Evolutionary conservation across 805 yeast species (phyloP), one percentile per base, ranked within the genome.

Genomic region (Ogataea glucozyma): DNA sequence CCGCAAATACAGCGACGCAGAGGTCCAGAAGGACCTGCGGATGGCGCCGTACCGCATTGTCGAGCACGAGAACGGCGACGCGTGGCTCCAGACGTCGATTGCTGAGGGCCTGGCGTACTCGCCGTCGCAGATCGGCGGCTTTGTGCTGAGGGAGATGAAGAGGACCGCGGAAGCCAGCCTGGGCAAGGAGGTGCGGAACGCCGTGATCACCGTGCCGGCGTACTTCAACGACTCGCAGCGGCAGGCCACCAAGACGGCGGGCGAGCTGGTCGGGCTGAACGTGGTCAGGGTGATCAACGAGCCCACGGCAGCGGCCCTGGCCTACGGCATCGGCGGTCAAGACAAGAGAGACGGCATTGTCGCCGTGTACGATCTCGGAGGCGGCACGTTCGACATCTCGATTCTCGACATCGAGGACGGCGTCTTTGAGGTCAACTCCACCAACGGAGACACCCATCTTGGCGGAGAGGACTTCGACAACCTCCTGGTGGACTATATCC

Each of bases 361-460:
- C 54, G 97, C 97, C 40, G 97, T 89, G 49, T 89, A 88, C 75
- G 97, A 89, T 75, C 77, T 89, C 57, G 97, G 97, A 74, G 97
- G 97, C 62, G 97, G 97, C 73, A 89, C 97, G 52, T 89, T 89
- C 70, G 97, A 89, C 81, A 84, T 89, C 65, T 90, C 97, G 50
- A 86, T 89, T 61, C 78, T 89, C 61, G 97, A 90, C 74, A 90
- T 89, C 60, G 96, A 89, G 69, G 90, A 89, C 64, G 97, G 97
- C 70, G 97, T 89, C 47, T 89, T 89, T 65, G 97, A 89, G 76
- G 97, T 89, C 62, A 83, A 86, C 73, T 82, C 96, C 43, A 89
- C 97, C 57, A 88, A 89, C 71, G 97, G 95, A 73, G 93, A 86
- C 71, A 86, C 95, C 41, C 95, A 86, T 72, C 72, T 86, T 62